phyloP scores from a whole-genome alignment of 208 protist genomes.

The Leishmania gerbilli region DNA sequence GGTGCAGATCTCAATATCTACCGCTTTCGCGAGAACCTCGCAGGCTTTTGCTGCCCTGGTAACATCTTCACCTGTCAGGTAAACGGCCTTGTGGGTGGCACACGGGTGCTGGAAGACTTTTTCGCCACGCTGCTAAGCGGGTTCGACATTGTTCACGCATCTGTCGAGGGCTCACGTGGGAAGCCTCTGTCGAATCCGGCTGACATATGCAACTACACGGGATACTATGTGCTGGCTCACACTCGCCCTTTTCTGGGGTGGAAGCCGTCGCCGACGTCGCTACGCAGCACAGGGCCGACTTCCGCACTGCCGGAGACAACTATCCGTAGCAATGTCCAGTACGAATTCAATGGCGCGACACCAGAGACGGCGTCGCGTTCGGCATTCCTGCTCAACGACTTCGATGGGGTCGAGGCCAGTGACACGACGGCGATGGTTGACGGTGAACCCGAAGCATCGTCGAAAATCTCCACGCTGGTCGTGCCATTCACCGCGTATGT shows the following conservation, averaged over 20 bases:
- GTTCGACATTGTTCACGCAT: constrained; percentile 73
- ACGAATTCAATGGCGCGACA: neutral
- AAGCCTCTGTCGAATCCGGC: constrained; percentile 14
- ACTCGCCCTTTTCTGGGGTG: constrained; percentile 77
- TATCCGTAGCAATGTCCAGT: neutral
- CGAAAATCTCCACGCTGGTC: constrained; percentile 14
- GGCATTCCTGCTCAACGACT: neutral
- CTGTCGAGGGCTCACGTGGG: constrained; percentile 30
- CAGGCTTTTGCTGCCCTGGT: constrained; percentile 37
- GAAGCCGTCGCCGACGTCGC: constrained; percentile 31
- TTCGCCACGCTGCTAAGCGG: constrained; percentile 59
- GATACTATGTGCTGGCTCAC: constrained; percentile 63
- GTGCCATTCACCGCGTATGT: constrained; percentile 64
- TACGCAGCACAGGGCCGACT: neutral
- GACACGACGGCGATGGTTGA: neutral
- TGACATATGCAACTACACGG: constrained; percentile 50
- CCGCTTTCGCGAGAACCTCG: constrained; percentile 58
- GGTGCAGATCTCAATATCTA: constrained; percentile 51
- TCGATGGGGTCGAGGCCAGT: neutral
- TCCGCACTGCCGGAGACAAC: no score
- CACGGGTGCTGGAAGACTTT: constrained; percentile 62
- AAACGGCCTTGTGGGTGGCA: constrained; percentile 55
- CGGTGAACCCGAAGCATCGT: neutral
- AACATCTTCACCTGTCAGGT: constrained; percentile 69
- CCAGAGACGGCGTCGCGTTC: neutral